Percentiles rank a stretch among this genome's conserved stretches.
Evolutionary conservation across 2,329 filamentous ascomycete species (phyloP).

Genomic region (Aspergillus uvarum): DNA sequence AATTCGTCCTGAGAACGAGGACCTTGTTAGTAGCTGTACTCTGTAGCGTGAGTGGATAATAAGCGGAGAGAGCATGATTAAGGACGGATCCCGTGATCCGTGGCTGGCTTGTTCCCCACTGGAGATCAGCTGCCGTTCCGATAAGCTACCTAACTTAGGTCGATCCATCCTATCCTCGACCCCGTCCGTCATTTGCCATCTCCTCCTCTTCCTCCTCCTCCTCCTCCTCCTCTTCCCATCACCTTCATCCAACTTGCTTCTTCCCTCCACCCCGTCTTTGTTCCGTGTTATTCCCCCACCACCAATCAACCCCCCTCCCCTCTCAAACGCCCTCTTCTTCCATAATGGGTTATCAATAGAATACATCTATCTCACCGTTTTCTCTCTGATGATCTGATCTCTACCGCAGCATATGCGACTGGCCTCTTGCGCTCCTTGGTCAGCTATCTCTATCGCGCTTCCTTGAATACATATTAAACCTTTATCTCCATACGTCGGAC

Average conservation of each 20-base stretch:
- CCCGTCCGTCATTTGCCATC: not conserved
- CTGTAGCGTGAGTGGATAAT: too few species aligned
- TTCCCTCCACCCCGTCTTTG: conserved; percentile 4
- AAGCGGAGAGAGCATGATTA: not conserved
- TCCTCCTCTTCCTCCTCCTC: not conserved
- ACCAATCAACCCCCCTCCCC: too few species aligned
- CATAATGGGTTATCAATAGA: conserved; percentile 17
- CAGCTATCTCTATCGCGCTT: not conserved
- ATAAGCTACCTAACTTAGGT: not conserved
- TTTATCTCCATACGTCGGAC: not conserved
- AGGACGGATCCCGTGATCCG: not conserved
- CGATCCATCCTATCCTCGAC: too few species aligned
- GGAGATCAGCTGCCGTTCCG: conserved; percentile 5
- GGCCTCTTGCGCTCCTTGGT: not conserved
- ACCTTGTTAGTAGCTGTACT: not conserved
- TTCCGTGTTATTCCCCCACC: not conserved
- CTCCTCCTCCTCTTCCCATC: not conserved
- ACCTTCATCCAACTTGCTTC: not conserved
- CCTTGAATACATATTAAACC: not conserved
- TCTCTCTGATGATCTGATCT: not conserved
- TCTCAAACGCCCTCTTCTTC: not conserved
- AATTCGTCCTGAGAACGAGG: not conserved
- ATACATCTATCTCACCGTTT: not conserved
- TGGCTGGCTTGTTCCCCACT: not conserved
- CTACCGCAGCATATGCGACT: not conserved